A percentile compares a stretch with the other conserved stretches of the same genome.
Conservation (phyloP, 108 stramenopile species). For the Cyclotella baltica region DNA sequence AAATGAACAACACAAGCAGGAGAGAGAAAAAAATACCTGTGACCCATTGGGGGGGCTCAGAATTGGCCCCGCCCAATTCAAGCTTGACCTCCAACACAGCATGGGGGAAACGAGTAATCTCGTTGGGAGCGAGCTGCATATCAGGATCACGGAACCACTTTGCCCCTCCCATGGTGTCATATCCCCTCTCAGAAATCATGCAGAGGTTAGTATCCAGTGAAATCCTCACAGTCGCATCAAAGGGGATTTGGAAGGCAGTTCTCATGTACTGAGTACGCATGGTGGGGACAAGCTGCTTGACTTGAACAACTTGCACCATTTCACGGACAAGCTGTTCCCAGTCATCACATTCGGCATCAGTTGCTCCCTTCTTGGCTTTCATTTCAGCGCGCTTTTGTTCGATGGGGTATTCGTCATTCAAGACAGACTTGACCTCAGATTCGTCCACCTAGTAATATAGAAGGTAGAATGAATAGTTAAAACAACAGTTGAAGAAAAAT, state of each 20-base stretch:
- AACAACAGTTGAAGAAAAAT: neutral
- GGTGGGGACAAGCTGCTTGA: slow-evolving; percentile 95
- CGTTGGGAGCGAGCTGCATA: slow-evolving; percentile 76
- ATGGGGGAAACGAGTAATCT: slow-evolving; percentile 96
- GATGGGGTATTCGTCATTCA: slow-evolving; percentile 88
- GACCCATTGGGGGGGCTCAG: slow-evolving; percentile 93
- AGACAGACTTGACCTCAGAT: slow-evolving; percentile 79
- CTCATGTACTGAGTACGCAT: slow-evolving; percentile 97
- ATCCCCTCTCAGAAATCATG: slow-evolving; percentile 96
- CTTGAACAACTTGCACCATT: slow-evolving; percentile 87
- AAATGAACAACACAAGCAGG: no score
- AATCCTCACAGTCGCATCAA: slow-evolving; percentile 96
- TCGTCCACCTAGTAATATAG: slow-evolving; percentile 65
- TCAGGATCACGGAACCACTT: slow-evolving; percentile 93
- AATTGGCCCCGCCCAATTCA: slow-evolving; percentile 87
- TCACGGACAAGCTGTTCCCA: slow-evolving; percentile 91
- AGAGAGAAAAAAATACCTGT: no score
- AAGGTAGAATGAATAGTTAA: neutral
- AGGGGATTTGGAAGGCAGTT: slow-evolving; percentile 97
- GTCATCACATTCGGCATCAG: slow-evolving; percentile 86
- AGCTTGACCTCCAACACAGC: slow-evolving; percentile 97
- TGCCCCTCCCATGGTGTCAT: slow-evolving; percentile 86
- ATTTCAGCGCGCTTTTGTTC: slow-evolving; percentile 81
- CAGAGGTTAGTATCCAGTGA: slow-evolving; percentile 96
- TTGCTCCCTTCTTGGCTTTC: slow-evolving; percentile 79